Evolutionary conservation across 2,329 filamentous ascomycete genomes (phyloP), one percentile per base, ranked within the genome.

Genomic region (Metarhizium guizhouense): DNA sequence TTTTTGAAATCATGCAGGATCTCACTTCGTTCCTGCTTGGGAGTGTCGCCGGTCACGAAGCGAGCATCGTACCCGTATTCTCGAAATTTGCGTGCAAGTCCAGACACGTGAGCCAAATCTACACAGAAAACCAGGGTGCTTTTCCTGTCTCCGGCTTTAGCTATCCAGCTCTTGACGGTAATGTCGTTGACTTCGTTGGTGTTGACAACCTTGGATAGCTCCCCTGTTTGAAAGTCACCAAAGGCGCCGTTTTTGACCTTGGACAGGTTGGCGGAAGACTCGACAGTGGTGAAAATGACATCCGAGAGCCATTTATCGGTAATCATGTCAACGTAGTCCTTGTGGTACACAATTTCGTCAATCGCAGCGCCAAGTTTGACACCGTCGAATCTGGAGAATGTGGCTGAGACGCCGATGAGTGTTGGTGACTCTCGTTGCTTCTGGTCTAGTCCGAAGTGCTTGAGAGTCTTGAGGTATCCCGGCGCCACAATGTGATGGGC

Each of bases 91-190:
- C 80, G 76, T 0, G 90, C 93, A 59, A 99, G 74, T 45, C 82
- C 83, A 1, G 77, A 74, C 8, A 96, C 88, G 69, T 99, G 94
- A 14, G 81, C 82, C 18, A 96, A 75, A 67, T 99, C 92, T 11
- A 96, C 93, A 65, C 94, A 97, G 68, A 99, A 99, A 0, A 93
- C 89, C 20, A 99, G 75, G 0, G 94, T 97, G 0, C 93, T 96
- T 64, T 87, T 88, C 45, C 93, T 80, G 13, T 76, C 81, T 5
- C 73, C 64, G 0, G 90, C 90, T 67, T 88, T 91, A 11, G 86
- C 82, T 61, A 91, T 74, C 94, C 94, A 99, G 40, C 90, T 85
- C 45, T 88, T 84, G 43, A 97, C 85, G 0, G 90, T 92, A 43
- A 96, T 81, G 11, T 92, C 84, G 66, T 97, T 99, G 59, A 86